Conservation (phyloP, 2,329 filamentous ascomycete species). For the Chrysoporthe deuterocubensis region DNA sequence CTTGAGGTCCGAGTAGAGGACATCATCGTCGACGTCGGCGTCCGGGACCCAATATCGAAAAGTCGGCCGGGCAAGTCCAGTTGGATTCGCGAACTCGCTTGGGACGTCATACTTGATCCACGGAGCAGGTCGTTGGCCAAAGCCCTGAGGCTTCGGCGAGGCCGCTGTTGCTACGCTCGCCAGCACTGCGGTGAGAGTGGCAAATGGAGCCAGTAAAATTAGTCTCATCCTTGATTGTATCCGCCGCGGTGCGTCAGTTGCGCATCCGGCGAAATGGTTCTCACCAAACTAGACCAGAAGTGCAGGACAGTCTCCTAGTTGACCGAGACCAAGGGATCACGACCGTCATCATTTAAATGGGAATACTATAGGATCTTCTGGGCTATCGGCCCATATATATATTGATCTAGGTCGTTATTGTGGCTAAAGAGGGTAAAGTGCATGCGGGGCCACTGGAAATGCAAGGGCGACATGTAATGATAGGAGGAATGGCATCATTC, state of each 20-base stretch:
- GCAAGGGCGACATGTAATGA: conserved; percentile 15
- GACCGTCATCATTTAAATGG: background rate
- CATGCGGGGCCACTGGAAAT: conserved; percentile 12
- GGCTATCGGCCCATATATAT: background rate
- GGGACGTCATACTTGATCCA: conserved; percentile 18
- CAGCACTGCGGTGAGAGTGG: background rate
- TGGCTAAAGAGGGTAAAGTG: background rate
- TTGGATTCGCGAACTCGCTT: conserved; percentile 12
- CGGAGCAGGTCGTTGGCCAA: conserved; percentile 16
- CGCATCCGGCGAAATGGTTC: background rate
- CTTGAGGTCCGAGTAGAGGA: conserved; percentile 20
- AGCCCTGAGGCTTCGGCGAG: conserved; percentile 11
- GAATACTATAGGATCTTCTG: background rate
- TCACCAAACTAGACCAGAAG: background rate
- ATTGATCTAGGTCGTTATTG: background rate
- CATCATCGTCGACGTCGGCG: conserved; percentile 20
- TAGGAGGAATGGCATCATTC: conserved; percentile 22
- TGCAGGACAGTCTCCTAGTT: background rate
- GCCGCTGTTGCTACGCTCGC: background rate
- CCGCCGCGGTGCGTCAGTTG: background rate
- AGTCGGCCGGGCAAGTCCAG: conserved; percentile 17
- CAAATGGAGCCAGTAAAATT: too few relatives aligned
- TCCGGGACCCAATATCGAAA: conserved; percentile 23
- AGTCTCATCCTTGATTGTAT: background rate
- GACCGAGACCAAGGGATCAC: background rate